These are phyloP conservation scores for Fraxinus albicans DNA, from an alignment of 305 asterid species.

Conservation along the genomic window DNA sequence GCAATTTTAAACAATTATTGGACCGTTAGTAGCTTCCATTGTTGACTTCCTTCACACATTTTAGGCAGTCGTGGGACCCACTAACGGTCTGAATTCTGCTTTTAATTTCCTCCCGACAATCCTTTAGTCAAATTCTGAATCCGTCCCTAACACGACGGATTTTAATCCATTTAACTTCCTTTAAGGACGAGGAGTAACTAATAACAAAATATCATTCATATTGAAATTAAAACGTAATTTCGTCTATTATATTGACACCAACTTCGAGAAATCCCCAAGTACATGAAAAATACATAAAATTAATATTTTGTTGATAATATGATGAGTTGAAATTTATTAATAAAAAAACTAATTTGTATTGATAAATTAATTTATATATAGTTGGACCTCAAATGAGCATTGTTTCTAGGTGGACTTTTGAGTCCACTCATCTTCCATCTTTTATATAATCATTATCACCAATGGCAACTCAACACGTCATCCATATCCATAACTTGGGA, in stretches of 20 bases:
- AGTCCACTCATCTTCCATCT: constrained; percentile 39
- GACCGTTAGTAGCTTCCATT: too few species aligned
- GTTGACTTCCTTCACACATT: too few species aligned
- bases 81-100: too few species aligned
- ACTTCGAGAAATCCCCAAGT: background rate
- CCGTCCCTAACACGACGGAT: background rate
- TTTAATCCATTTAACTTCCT: background rate
- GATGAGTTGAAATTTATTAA: background rate
- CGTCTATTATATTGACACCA: background rate
- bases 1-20: too few species aligned
- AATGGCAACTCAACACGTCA: constrained; percentile 29
- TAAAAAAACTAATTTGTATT: background rate
- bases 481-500: background rate
- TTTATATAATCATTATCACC: constrained; percentile 23
- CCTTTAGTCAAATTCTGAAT: too few species aligned
- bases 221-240: background rate
- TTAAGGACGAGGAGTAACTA: background rate
- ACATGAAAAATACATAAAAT: background rate
- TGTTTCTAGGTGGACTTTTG: background rate
- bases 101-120: too few species aligned
- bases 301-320: background rate
- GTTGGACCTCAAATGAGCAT: background rate
- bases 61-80: too few species aligned
- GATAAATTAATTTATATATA: background rate
- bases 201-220: background rate